phyloP scores from a whole-genome alignment of 2,329 filamentous ascomycete genomes.

The Pyrenophora seminiperda region DNA sequence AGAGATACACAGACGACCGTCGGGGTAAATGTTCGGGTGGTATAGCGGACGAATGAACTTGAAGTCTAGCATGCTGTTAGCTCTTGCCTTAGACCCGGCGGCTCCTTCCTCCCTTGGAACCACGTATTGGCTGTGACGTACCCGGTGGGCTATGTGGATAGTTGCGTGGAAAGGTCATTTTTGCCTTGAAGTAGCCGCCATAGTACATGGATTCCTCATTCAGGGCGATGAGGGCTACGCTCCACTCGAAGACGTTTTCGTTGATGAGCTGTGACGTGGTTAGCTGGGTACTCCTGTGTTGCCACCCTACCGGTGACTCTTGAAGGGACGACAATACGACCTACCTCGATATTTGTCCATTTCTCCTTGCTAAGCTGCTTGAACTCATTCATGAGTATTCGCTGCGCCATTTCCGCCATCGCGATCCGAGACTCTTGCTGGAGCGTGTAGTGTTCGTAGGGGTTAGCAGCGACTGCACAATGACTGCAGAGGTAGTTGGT shows the following conservation, averaged over 20 bases:
- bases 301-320: constrained; percentile 11
- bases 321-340: constrained; percentile 27
- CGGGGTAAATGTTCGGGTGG: constrained; percentile 92
- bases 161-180: constrained; percentile 84
- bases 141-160: constrained; percentile 87
- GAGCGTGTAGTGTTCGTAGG: constrained; percentile 17
- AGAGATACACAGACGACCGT: constrained; percentile 92
- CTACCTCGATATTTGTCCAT: constrained; percentile 88
- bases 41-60: constrained; percentile 79
- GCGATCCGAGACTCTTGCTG: constrained; percentile 8
- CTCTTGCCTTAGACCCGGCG: not conserved
- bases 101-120: not conserved
- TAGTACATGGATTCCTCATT: constrained; percentile 92
- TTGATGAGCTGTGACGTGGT: constrained; percentile 66
- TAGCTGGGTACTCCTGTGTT: constrained; percentile 26
- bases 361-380: constrained; percentile 82
- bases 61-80: constrained; percentile 63
- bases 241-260: constrained; percentile 86
- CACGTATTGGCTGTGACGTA: constrained; percentile 40
- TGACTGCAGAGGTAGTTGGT: not conserved
- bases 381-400: constrained; percentile 88
- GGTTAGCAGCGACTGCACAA: constrained; percentile 12
- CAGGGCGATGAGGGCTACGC: constrained; percentile 85
- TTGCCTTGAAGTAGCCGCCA: constrained; percentile 89
- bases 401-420: constrained; percentile 62